Evolutionary conservation across 306 rosid genomes (phyloP).

Genomic region (Castanea mollissima): DNA sequence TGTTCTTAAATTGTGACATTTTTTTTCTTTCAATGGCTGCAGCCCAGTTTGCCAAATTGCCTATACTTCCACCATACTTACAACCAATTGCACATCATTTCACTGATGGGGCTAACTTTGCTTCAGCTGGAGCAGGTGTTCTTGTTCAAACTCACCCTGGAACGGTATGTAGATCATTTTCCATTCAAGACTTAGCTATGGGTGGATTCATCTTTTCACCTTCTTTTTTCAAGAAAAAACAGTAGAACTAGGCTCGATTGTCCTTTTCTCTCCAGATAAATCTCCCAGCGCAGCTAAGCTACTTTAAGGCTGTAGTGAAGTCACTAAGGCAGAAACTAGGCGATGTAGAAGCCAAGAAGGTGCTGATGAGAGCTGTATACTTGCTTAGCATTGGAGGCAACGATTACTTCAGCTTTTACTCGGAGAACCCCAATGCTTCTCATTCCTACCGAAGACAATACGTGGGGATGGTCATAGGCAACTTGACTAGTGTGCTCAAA

Average conservation of each 20-base stretch:
- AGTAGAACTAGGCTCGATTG: not conserved
- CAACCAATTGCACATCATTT: conserved; percentile 17
- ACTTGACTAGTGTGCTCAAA: conserved; percentile 25
- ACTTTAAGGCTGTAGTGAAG: conserved; percentile 28
- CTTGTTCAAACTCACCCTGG: conserved; percentile 18
- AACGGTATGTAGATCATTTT: conserved; percentile 17
- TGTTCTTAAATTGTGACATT: not conserved
- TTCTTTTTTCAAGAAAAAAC: too few species aligned
- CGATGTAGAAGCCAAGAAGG: conserved; percentile 18
- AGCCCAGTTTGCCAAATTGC: conserved; percentile 44
- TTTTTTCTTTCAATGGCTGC: not conserved
- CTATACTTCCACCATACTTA: conserved; percentile 36
- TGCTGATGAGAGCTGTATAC: conserved; percentile 35
- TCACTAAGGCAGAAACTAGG: conserved; percentile 26
- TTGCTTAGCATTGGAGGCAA: conserved; percentile 36
- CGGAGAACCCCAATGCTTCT: conserved; percentile 20
- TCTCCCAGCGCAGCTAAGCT: conserved; percentile 28
- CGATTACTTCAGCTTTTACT: conserved; percentile 28
- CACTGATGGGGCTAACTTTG: conserved; percentile 37
- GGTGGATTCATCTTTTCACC: too few species aligned
- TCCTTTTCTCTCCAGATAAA: conserved; percentile 25
- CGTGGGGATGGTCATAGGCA: conserved; percentile 33
- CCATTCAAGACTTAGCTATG: not conserved
- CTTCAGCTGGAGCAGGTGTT: conserved; percentile 42
- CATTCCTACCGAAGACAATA: conserved; percentile 9